A percentile compares a stretch with the other conserved stretches of the same genome.
phyloP scores from a whole-genome alignment of 73 alveolate species.

The Blepharisma japonicum region DNA sequence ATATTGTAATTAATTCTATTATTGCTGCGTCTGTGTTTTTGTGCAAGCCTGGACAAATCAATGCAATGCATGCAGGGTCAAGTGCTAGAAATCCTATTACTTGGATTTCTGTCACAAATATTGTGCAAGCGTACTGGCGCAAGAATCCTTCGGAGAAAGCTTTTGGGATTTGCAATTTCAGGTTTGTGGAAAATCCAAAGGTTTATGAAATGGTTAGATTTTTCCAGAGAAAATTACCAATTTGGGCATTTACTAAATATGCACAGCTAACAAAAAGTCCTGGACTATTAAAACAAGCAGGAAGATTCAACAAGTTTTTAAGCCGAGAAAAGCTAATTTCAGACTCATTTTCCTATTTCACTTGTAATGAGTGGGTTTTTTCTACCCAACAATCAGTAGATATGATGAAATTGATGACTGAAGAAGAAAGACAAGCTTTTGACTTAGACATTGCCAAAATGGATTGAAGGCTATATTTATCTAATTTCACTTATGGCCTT shows the following conservation, averaged over 20 bases:
- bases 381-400: conserved; percentile 32
- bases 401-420: neutral
- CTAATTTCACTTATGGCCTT: conserved; percentile 71
- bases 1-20: conserved; percentile 63
- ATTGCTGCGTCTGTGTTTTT: conserved; percentile 38
- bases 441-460: conserved; percentile 43
- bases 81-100: conserved; percentile 70
- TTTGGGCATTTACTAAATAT: conserved; percentile 36
- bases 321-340: conserved; percentile 56
- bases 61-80: conserved; percentile 56
- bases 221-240: conserved; percentile 56
- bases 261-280: conserved; percentile 49
- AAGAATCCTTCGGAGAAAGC: conserved; percentile 57
- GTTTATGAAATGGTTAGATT: conserved; percentile 30
- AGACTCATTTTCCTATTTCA: conserved; percentile 50
- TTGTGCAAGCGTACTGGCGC: conserved; percentile 39
- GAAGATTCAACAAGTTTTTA: conserved; percentile 47
- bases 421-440: neutral
- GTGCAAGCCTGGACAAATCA: conserved; percentile 15
- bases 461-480: conserved; percentile 63
- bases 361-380: conserved; percentile 73
- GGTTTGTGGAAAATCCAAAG: conserved; percentile 35
- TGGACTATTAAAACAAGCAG: conserved; percentile 48
- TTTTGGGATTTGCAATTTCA: conserved; percentile 39
- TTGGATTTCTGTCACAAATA: conserved; percentile 52